Evolutionary conservation across 441 rosid genomes (phyloP), one percentile per base, ranked within the genome.

Genomic region (Bruguiera hainesii): DNA sequence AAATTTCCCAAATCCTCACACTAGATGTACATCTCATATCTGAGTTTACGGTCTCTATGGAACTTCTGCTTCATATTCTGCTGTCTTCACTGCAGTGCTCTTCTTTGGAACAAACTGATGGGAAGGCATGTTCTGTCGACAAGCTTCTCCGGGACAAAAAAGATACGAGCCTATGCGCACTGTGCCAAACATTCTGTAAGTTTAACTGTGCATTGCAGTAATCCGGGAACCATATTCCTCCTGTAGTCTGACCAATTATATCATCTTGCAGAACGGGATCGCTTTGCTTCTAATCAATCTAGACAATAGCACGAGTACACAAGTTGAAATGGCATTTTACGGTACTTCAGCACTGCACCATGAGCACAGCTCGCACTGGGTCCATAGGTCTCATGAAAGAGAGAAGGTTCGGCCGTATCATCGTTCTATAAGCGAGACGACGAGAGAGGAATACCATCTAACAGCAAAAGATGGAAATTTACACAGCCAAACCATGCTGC

Each of bases 101-200:
- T 95, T 76, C 87, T 92, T 25, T 95, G 98, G 98, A 88, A 85
- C 70, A 80, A 66, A 66, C 73, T 91, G 61, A 90, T 95, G 98
- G 97, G 98, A 75, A 83, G 81, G 76, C 78, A 83, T 33, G 91
- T 81, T 75, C 75, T 92, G 21, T 77, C 74, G 20, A 82, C 98
- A 25, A 86, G 61, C 77, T 90, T 89, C 76, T 79, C 86, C 0
- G 96, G 93, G 69, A 81, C 78, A 4, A 87, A 84, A 33, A 90
- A 81, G 65, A 81, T 89, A 30, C 86, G 95, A 5, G 70, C 94
- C 1, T 92, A 95, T 68, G 74, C 93, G 33, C 97, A 95, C 65
- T 92, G 97, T 65, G 85, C 96, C 63, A 90, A 88, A 80, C 80
- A 81, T 71, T 87, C 96, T 0, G 92, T 90, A 77, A 74, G 91